These are phyloP conservation scores for Cucurbita pepo DNA, from an alignment of 306 rosid species.

Conservation along the genomic window DNA sequence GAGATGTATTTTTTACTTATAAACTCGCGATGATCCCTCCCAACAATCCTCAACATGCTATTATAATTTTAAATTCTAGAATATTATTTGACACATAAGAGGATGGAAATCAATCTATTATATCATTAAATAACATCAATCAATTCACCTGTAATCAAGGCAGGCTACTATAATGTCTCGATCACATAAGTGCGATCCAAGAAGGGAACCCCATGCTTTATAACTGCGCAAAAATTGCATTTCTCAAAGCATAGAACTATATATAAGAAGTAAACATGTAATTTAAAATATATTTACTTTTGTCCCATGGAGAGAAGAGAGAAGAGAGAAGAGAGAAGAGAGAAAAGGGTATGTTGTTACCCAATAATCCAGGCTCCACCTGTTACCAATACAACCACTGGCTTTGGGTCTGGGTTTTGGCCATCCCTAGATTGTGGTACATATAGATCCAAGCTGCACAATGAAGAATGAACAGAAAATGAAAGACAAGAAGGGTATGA, in stretches of 20 bases:
- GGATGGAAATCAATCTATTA: not conserved
- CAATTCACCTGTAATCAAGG: slow-evolving; percentile 73
- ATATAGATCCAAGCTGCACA: slow-evolving; percentile 72
- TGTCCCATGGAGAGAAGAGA: not conserved
- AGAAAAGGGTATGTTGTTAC: no score
- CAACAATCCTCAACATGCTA: not conserved
- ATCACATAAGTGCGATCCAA: slow-evolving; percentile 80
- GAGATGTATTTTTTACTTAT: no score
- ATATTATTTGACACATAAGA: no score
- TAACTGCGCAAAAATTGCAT: slow-evolving; percentile 31
- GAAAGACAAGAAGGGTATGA: not conserved
- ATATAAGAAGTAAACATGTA: not conserved
- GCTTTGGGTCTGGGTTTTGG: slow-evolving; percentile 43
- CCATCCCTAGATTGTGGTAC: slow-evolving; percentile 44
- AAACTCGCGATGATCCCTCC: no score
- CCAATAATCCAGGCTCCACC: slow-evolving; percentile 93
- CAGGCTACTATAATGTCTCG: slow-evolving; percentile 87
- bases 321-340: no score
- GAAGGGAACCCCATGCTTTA: slow-evolving; percentile 94
- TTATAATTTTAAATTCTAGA: not conserved
- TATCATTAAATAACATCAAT: not conserved
- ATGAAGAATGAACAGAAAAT: not conserved
- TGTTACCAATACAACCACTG: slow-evolving; percentile 80
- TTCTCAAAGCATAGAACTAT: not conserved
- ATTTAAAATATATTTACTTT: not conserved